Conservation (phyloP, 345 rosid species). For the Noccaea caerulescens region DNA sequence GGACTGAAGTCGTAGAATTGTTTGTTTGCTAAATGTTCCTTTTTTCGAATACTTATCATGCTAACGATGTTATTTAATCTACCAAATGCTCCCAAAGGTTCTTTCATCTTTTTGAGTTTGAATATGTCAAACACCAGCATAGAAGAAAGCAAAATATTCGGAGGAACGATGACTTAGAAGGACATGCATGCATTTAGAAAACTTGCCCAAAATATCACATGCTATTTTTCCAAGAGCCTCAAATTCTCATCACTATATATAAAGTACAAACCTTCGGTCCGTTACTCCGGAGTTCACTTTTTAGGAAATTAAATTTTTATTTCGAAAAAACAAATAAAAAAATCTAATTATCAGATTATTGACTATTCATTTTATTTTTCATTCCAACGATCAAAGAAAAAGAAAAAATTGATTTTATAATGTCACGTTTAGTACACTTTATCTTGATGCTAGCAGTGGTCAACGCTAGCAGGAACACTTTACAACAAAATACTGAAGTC, state of each 20-base stretch:
- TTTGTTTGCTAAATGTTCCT: not conserved
- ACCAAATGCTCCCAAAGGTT: no score
- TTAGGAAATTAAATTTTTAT: not conserved
- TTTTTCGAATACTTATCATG: not conserved
- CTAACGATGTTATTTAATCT: not conserved
- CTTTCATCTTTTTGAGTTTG: not conserved
- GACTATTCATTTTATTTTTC: not conserved
- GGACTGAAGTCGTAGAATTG: not conserved
- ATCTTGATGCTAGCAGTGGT: conserved; percentile 25
- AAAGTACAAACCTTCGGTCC: not conserved
- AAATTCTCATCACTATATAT: not conserved
- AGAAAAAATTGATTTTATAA: not conserved
- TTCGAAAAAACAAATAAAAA: not conserved
- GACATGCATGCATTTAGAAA: conserved; percentile 8
- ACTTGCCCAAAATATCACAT: conserved; percentile 4
- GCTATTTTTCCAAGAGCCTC: conserved; percentile 4
- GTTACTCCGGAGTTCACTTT: not conserved
- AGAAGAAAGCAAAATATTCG: conserved; percentile 15
- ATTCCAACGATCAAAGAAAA: not conserved
- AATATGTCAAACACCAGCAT: conserved; percentile 5
- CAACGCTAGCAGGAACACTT: conserved; percentile 10
- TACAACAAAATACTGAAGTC: conserved; percentile 1
- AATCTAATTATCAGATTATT: not conserved
- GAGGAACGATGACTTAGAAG: not conserved
- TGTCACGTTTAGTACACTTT: conserved; percentile 14